These are phyloP conservation scores for Claviceps maximensis DNA, from an alignment of 2,329 filamentous ascomycete species.

Conservation along the genomic window DNA sequence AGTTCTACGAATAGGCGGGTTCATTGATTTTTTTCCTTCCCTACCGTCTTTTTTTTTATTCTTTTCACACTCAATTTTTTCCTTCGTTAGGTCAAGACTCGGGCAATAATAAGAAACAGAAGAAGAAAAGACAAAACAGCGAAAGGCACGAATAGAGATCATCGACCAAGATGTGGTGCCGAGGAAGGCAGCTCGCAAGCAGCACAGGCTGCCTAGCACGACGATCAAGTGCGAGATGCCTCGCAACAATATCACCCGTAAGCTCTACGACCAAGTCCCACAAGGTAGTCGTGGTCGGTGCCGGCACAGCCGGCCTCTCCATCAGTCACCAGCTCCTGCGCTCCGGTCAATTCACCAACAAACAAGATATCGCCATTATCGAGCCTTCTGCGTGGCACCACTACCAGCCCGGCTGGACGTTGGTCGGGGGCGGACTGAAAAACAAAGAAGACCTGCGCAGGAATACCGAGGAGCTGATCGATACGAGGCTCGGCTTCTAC, in stretches of 20 bases:
- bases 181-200: background rate
- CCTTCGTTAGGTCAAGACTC: background rate
- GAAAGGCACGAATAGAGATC: background rate
- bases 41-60: background rate
- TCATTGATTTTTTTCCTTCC: background rate
- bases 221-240: background rate
- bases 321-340: constrained; percentile 56
- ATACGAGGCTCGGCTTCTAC: constrained; percentile 50
- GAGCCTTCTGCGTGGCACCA: constrained; percentile 51
- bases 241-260: constrained; percentile 17
- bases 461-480: constrained; percentile 36
- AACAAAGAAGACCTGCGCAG: constrained; percentile 43
- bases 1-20: background rate
- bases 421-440: constrained; percentile 54
- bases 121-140: background rate
- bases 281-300: constrained; percentile 54
- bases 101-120: background rate
- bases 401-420: constrained; percentile 58
- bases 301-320: constrained; percentile 50
- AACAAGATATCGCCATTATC: constrained; percentile 49
- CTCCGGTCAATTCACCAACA: constrained; percentile 38
- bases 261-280: constrained; percentile 28
- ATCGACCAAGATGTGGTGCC: background rate
- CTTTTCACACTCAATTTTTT: background rate
- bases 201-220: background rate